Conservation (phyloP, 2,329 filamentous ascomycete genomes). For the Fusarium sp. region DNA sequence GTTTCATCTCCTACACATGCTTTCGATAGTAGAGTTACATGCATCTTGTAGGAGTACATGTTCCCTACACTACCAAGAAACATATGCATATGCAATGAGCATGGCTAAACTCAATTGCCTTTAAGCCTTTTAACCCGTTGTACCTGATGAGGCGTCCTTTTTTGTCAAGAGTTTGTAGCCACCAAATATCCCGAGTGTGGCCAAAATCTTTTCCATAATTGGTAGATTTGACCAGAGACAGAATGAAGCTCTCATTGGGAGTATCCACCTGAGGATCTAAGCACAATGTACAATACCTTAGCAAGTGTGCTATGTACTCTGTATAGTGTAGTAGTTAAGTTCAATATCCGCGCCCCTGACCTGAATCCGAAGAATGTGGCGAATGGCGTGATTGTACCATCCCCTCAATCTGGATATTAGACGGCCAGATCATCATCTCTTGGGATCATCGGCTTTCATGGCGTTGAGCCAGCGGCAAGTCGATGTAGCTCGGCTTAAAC, state of each 20-base stretch:
- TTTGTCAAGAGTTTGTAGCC: slow-evolving; percentile 22
- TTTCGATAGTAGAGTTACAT: slow-evolving; percentile 14
- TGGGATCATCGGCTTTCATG: slow-evolving; percentile 27
- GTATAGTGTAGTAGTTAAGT: slow-evolving; percentile 13
- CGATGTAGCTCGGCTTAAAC: neutral
- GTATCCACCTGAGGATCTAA: too few species aligned
- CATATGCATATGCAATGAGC: neutral
- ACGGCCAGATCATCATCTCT: slow-evolving; percentile 16
- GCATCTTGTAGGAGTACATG: neutral
- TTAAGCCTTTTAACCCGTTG: slow-evolving; percentile 1
- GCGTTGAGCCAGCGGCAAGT: slow-evolving; percentile 27
- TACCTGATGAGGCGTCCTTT: slow-evolving; percentile 6
- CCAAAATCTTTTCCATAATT: slow-evolving; percentile 29
- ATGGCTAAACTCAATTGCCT: neutral
- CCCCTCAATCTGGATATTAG: slow-evolving; percentile 23
- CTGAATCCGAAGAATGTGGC: slow-evolving; percentile 27
- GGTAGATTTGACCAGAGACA: slow-evolving; percentile 28
- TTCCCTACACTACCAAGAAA: neutral
- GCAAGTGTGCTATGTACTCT: slow-evolving; percentile 15
- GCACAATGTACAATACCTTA: slow-evolving; percentile 10
- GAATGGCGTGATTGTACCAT: slow-evolving; percentile 26
- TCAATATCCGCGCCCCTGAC: slow-evolving; percentile 31
- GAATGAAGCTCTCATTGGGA: slow-evolving; percentile 12
- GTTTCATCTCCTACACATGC: neutral
- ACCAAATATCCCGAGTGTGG: slow-evolving; percentile 18